Conservation (phyloP, 1,284 basidiomycete species). For the Melampsora larici-populina region DNA sequence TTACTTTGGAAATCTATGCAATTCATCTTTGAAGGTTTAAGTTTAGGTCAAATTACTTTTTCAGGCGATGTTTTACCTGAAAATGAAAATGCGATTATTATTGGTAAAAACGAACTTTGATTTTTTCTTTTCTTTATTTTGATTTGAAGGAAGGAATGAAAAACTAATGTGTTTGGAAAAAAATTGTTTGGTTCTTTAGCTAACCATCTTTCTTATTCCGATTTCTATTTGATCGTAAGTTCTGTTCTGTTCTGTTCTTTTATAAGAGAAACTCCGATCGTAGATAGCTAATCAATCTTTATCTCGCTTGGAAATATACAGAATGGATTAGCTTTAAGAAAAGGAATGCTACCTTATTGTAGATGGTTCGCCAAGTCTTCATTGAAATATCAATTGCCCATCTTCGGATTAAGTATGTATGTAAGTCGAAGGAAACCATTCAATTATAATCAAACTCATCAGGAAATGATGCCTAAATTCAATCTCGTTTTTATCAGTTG, state of each 20-base stretch:
- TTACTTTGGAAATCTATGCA: constrained; percentile 40
- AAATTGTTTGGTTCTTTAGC: not conserved
- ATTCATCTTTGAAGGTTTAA: constrained; percentile 31
- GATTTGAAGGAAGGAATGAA: not conserved
- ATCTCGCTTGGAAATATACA: not conserved
- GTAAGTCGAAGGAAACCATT: constrained; percentile 12
- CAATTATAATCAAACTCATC: not conserved
- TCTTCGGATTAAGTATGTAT: constrained; percentile 42
- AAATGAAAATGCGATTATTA: constrained; percentile 31
- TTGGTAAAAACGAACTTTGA: constrained; percentile 21
- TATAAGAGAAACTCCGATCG: not conserved
- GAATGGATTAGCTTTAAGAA: constrained; percentile 33
- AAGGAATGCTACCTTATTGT: constrained; percentile 36
- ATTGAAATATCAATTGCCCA: constrained; percentile 36
- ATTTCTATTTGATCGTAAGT: constrained; percentile 40
- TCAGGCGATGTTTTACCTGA: constrained; percentile 36
- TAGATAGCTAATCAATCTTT: not conserved
- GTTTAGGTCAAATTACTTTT: constrained; percentile 28
- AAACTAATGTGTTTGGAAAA: not conserved
- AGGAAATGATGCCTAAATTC: not conserved
- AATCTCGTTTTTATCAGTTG: constrained; percentile 23
- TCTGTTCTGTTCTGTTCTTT: not conserved
- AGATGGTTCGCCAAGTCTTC: constrained; percentile 39
- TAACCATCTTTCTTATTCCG: constrained; percentile 34
- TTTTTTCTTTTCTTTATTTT: not conserved